These are phyloP conservation scores for Malassezia restricta DNA, from an alignment of 1,284 basidiomycete species.

Conservation along the genomic window DNA sequence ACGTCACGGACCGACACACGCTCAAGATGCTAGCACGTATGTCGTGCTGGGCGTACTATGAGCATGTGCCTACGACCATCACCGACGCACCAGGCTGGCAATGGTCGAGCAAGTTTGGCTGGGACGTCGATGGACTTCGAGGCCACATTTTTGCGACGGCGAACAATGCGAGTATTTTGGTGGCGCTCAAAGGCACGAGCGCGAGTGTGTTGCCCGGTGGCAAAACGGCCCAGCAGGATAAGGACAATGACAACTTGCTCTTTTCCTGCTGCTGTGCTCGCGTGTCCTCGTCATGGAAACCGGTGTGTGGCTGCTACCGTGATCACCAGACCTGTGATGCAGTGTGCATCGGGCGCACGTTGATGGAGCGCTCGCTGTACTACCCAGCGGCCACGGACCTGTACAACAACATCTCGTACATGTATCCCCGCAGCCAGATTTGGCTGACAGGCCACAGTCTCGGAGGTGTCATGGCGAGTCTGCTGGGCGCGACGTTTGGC, in stretches of 20 bases:
- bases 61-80: slow-evolving; percentile 16
- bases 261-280: slow-evolving; percentile 96
- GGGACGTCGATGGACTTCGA: slow-evolving; percentile 79
- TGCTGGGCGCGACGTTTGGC: slow-evolving; percentile 85
- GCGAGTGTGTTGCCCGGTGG: slow-evolving; percentile 65
- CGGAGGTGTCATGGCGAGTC: slow-evolving; percentile 72
- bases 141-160: slow-evolving; percentile 60
- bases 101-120: slow-evolving; percentile 67
- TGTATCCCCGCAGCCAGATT: slow-evolving; percentile 83
- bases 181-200: slow-evolving; percentile 89
- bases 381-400: slow-evolving; percentile 70
- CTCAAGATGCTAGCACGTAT: slow-evolving; percentile 80
- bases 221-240: slow-evolving; percentile 80
- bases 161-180: slow-evolving; percentile 65
- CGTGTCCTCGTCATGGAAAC: slow-evolving; percentile 85
- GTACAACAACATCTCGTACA: slow-evolving; percentile 57
- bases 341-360: slow-evolving; percentile 64
- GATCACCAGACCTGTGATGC: slow-evolving; percentile 56
- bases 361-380: slow-evolving; percentile 75
- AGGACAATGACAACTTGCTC: slow-evolving; percentile 85
- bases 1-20: slow-evolving; percentile 64
- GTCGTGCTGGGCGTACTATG: slow-evolving; percentile 72
- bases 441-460: slow-evolving; percentile 88
- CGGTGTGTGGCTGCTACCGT: slow-evolving; percentile 78
- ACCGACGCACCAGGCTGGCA: slow-evolving; percentile 18